Percentiles rank a stretch among this genome's conserved stretches.
These are phyloP conservation scores for Aspergillus olivimuriae DNA, from an alignment of 495 filamentous ascomycete genomes.

Conservation along the genomic window DNA sequence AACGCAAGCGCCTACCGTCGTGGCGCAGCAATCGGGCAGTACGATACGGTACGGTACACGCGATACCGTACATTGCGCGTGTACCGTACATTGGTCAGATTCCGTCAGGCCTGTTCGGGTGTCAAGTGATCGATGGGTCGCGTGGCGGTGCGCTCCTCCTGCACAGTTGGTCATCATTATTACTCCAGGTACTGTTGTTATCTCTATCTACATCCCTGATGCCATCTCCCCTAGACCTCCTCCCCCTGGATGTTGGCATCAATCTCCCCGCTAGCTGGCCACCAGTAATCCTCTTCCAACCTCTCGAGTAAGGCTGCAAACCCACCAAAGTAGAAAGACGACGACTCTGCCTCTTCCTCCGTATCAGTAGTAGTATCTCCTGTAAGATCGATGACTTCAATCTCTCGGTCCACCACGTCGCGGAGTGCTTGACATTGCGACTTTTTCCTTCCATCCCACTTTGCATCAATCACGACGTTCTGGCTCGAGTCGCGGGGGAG, in stretches of 20 bases:
- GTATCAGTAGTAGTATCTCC: conserved; percentile 16
- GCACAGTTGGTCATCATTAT: neutral
- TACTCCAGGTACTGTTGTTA: neutral
- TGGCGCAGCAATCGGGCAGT: too few species aligned
- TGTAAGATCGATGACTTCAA: conserved; percentile 29
- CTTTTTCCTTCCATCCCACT: too few species aligned
- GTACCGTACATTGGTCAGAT: too few species aligned
- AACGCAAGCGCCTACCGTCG: too few species aligned
- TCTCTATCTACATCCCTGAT: neutral
- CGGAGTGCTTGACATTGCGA: too few species aligned
- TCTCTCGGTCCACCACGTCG: conserved; percentile 2
- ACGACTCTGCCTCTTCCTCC: neutral
- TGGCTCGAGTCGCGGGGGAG: neutral
- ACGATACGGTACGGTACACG: too few species aligned
- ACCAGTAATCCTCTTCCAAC: conserved; percentile 42
- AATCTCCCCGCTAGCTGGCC: conserved; percentile 27
- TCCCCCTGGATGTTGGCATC: conserved; percentile 26
- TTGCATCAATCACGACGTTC: conserved; percentile 12
- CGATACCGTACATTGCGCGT: too few species aligned
- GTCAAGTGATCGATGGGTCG: too few species aligned
- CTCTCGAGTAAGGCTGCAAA: conserved; percentile 13
- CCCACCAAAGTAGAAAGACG: neutral
- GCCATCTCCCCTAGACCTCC: neutral
- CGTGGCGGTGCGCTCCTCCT: too few species aligned
- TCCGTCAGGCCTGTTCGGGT: too few species aligned